Conservation (phyloP, 768 basidiomycete genomes). For the Harrya chromipes region DNA sequence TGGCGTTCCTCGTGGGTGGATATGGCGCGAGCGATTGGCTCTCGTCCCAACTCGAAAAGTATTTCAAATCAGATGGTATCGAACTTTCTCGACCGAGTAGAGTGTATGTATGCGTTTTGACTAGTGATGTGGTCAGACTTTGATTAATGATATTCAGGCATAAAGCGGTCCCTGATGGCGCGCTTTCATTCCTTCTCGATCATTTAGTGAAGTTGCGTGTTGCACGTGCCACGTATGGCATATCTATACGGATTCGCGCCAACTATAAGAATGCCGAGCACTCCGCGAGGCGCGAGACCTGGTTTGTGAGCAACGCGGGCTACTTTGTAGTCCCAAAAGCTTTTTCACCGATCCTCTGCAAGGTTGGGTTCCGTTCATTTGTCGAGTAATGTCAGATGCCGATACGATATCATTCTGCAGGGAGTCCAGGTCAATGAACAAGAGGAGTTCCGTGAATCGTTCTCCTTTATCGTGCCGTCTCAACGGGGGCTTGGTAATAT, state of each 20-base stretch:
- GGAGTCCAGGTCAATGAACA: constrained; percentile 8
- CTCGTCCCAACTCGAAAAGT: constrained; percentile 38
- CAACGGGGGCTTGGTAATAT: constrained; percentile 4
- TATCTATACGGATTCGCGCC: constrained; percentile 34
- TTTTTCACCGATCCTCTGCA: constrained; percentile 6
- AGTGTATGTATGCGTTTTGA: constrained; percentile 38
- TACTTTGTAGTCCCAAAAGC: background rate
- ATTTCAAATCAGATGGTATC: constrained; percentile 34
- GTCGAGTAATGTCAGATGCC: background rate
- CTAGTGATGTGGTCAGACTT: background rate
- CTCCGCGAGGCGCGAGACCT: constrained; percentile 3
- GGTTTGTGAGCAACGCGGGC: constrained; percentile 1
- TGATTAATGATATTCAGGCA: constrained; percentile 16
- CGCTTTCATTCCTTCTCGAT: constrained; percentile 37
- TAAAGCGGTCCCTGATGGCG: constrained; percentile 53
- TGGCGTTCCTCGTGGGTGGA: constrained; percentile 46
- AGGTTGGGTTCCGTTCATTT: background rate
- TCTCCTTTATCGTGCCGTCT: background rate
- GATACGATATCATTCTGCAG: background rate
- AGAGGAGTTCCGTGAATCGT: constrained; percentile 14
- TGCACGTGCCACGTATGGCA: constrained; percentile 49
- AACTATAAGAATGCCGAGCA: constrained; percentile 7
- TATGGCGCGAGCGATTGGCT: constrained; percentile 46
- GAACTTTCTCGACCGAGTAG: constrained; percentile 45
- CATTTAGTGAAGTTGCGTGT: constrained; percentile 43